These are phyloP conservation scores for Calonectria honghensis DNA, from an alignment of 2,329 filamentous ascomycete genomes.

Conservation along the genomic window DNA sequence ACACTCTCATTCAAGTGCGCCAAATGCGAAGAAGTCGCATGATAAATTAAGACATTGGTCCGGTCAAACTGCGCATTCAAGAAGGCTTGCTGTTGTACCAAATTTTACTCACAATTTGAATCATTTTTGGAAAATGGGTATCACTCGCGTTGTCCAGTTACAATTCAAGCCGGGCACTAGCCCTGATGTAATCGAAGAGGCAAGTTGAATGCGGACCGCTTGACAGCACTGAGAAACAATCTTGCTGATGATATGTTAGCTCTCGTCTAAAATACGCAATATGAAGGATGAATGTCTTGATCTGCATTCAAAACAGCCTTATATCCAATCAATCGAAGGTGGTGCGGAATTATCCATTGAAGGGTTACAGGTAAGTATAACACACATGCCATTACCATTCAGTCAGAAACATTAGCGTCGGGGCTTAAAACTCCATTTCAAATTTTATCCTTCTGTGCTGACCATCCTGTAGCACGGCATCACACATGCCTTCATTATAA, in stretches of 20 bases:
- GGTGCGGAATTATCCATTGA: conserved; percentile 6
- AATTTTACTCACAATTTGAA: no score
- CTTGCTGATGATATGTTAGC: background rate
- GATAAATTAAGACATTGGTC: no score
- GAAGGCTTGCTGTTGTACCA: no score
- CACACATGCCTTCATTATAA: conserved; percentile 18
- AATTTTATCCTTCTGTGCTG: no score
- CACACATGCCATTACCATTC: no score
- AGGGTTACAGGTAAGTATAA: conserved; percentile 10
- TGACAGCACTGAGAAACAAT: no score
- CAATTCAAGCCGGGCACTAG: conserved; percentile 4
- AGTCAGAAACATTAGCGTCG: no score
- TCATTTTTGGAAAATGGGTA: conserved; percentile 1
- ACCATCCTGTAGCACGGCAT: background rate
- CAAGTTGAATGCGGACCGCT: no score
- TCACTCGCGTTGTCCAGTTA: conserved; percentile 9
- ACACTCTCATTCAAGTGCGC: no score
- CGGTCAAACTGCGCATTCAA: no score
- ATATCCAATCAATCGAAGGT: conserved; percentile 24
- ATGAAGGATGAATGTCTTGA: conserved; percentile 7
- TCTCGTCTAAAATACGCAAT: background rate
- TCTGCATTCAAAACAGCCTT: background rate
- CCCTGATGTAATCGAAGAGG: background rate
- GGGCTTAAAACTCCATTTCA: no score
- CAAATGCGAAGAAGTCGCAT: no score